phyloP scores from a whole-genome alignment of 208 protist genomes.

The Trypanosoma cruzi region DNA sequence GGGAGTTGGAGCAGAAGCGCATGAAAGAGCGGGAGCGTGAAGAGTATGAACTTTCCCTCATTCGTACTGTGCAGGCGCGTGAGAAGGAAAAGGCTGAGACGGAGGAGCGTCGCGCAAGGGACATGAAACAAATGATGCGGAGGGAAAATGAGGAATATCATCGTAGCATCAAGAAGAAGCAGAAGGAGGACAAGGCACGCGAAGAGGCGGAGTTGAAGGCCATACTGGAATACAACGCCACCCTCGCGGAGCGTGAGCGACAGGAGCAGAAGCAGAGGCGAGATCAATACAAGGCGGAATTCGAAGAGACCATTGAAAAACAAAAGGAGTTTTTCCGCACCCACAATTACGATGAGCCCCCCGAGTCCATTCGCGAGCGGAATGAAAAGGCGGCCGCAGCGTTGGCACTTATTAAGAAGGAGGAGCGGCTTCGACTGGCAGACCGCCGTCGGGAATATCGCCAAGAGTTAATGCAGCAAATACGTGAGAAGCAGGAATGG shows the following conservation, averaged over 20 bases:
- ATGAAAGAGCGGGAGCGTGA: slow-evolving; percentile 35
- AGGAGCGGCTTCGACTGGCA: slow-evolving; percentile 49
- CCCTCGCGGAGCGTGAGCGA: slow-evolving; percentile 54
- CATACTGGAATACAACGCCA: slow-evolving; percentile 59
- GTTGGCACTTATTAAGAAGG: slow-evolving; percentile 51
- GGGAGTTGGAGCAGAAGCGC: slow-evolving; percentile 60
- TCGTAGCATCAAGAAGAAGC: slow-evolving; percentile 34
- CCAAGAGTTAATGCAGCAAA: slow-evolving; percentile 79
- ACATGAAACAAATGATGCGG: slow-evolving; percentile 55
- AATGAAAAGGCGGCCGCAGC: slow-evolving; percentile 68
- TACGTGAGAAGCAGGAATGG: slow-evolving; percentile 65
- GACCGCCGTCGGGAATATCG: slow-evolving; percentile 65
- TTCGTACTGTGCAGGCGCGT: slow-evolving; percentile 50
- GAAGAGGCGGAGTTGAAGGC: slow-evolving; percentile 53
- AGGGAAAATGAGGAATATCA: slow-evolving; percentile 74
- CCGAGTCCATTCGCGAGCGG: slow-evolving; percentile 54
- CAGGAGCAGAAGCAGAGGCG: slow-evolving; percentile 51
- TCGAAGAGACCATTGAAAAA: slow-evolving; percentile 66
- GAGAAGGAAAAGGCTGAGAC: slow-evolving; percentile 53
- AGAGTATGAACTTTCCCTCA: slow-evolving; percentile 49
- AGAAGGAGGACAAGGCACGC: slow-evolving; percentile 35
- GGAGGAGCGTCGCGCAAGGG: slow-evolving; percentile 63
- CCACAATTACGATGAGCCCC: slow-evolving; percentile 87
- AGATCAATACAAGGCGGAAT: slow-evolving; percentile 64
- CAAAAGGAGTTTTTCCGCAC: slow-evolving; percentile 69